Conservation (phyloP, 345 rosid genomes). For the Pistacia vera region DNA sequence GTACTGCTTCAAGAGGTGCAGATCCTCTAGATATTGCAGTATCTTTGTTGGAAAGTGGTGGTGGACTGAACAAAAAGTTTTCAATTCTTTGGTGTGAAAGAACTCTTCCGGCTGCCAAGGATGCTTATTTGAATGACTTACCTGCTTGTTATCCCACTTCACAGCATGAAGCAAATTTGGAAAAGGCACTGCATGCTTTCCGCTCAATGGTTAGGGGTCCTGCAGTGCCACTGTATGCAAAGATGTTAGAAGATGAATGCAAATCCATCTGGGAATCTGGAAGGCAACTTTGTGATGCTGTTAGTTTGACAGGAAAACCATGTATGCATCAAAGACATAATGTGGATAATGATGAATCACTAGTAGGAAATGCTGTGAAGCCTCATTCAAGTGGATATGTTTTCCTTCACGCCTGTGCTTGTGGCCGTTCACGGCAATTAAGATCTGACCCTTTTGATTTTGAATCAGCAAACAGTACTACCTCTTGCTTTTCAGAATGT, state of each 20-base stretch:
- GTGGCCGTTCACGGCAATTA: slow-evolving; percentile 73
- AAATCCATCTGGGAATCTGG: slow-evolving; percentile 74
- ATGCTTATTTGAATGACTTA: slow-evolving; percentile 65
- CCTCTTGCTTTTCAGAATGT: slow-evolving; percentile 65
- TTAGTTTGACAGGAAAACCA: slow-evolving; percentile 88
- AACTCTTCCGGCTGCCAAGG: slow-evolving; percentile 77
- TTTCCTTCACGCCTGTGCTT: slow-evolving; percentile 88
- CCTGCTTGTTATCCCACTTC: slow-evolving; percentile 78
- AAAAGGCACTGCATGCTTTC: slow-evolving; percentile 64
- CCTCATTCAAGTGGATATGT: slow-evolving; percentile 77
- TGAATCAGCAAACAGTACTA: slow-evolving; percentile 62
- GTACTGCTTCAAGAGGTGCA: slow-evolving; percentile 37
- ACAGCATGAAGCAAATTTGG: slow-evolving; percentile 63
- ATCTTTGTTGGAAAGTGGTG: slow-evolving; percentile 66
- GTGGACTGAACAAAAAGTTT: slow-evolving; percentile 63
- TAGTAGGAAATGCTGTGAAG: slow-evolving; percentile 31
- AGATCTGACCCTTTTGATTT: slow-evolving; percentile 74
- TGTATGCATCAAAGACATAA: slow-evolving; percentile 75
- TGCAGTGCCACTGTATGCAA: slow-evolving; percentile 55
- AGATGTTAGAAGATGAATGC: slow-evolving; percentile 77
- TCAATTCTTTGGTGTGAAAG: slow-evolving; percentile 79
- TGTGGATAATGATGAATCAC: slow-evolving; percentile 29
- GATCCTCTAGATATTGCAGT: slow-evolving; percentile 64
- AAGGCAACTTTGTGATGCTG: slow-evolving; percentile 85
- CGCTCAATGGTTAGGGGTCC: slow-evolving; percentile 81